A percentile compares a stretch with the other conserved stretches of the same genome.
These are phyloP conservation scores for Inga laurina DNA, from an alignment of 306 rosid species.

Conservation along the genomic window DNA sequence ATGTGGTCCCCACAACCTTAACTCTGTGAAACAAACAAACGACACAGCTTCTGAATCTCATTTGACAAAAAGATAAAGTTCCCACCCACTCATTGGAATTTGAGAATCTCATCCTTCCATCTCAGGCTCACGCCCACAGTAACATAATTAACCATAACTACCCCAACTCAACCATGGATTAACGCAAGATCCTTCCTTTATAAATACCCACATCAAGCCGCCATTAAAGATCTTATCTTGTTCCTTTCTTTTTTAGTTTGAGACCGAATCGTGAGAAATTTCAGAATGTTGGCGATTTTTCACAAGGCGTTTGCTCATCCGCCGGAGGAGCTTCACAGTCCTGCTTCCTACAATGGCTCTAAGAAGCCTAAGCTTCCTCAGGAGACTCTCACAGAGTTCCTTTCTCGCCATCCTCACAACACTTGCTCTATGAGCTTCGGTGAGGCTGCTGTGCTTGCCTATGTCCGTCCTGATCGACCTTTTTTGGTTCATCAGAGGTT, in stretches of 20 bases:
- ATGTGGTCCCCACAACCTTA: neutral
- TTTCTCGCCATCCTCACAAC: constrained; percentile 64
- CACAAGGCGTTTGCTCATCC: constrained; percentile 92
- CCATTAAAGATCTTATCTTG: neutral
- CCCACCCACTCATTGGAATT: constrained; percentile 2
- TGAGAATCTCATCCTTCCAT: constrained; percentile 56
- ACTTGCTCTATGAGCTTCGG: constrained; percentile 77
- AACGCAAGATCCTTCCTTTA: neutral
- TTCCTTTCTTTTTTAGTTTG: neutral
- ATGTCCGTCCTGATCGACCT: constrained; percentile 56
- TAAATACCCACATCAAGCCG: neutral
- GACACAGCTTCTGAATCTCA: neutral
- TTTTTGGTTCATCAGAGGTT: constrained; percentile 65
- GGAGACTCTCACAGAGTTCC: constrained; percentile 77
- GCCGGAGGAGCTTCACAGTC: constrained; percentile 93
- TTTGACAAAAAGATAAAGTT: neutral
- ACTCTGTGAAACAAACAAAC: neutral
- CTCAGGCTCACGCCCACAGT: constrained; percentile 45
- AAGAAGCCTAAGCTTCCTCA: constrained; percentile 80
- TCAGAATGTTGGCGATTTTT: constrained; percentile 81
- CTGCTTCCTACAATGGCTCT: constrained; percentile 73
- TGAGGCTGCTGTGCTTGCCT: constrained; percentile 80
- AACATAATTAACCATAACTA: neutral
- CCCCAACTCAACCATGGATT: neutral
- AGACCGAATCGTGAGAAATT: constrained; percentile 11